Percentiles rank a stretch among this genome's conserved stretches.
Evolutionary conservation across 768 basidiomycete species (phyloP).

Genomic region (Auriculariales sp.): DNA sequence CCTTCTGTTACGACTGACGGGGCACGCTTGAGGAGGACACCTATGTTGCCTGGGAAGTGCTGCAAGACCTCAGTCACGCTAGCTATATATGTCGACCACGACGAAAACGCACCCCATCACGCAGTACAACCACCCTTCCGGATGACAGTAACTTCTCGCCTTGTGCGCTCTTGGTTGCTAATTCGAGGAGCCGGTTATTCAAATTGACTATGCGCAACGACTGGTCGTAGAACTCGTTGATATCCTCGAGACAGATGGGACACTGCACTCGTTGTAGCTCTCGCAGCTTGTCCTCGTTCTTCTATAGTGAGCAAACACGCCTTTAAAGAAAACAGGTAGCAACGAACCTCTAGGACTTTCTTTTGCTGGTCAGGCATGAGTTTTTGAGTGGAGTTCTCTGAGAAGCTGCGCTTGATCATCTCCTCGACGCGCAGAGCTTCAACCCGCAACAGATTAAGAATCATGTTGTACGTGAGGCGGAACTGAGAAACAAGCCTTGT

Average conservation of each 20-base stretch:
- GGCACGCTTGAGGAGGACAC: conserved; percentile 54
- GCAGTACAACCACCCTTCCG: conserved; percentile 74
- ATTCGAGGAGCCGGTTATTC: conserved; percentile 47
- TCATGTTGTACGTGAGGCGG: conserved; percentile 98
- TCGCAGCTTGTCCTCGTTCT: conserved; percentile 63
- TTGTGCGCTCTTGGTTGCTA: conserved; percentile 43
- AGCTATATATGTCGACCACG: background rate
- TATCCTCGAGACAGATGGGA: conserved; percentile 52
- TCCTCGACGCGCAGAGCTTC: conserved; percentile 94
- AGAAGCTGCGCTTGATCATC: conserved; percentile 99
- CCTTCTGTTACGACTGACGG: conserved; percentile 29
- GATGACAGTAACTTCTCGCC: conserved; percentile 51
- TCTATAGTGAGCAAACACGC: conserved; percentile 5
- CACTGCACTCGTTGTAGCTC: conserved; percentile 54
- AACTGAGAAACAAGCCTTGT: conserved; percentile 92
- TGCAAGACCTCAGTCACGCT: conserved; percentile 17
- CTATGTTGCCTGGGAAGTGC: conserved; percentile 65
- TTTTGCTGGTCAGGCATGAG: conserved; percentile 88
- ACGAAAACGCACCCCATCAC: conserved; percentile 51
- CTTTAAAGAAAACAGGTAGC: too few species aligned
- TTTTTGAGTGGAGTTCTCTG: conserved; percentile 90
- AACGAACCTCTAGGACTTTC: conserved; percentile 62
- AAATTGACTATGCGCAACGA: conserved; percentile 43
- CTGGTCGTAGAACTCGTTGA: conserved; percentile 62
- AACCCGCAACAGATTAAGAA: conserved; percentile 87